These are phyloP conservation scores for Coniochaeta pulveracea DNA, from an alignment of 2,329 filamentous ascomycete genomes.

Conservation along the genomic window DNA sequence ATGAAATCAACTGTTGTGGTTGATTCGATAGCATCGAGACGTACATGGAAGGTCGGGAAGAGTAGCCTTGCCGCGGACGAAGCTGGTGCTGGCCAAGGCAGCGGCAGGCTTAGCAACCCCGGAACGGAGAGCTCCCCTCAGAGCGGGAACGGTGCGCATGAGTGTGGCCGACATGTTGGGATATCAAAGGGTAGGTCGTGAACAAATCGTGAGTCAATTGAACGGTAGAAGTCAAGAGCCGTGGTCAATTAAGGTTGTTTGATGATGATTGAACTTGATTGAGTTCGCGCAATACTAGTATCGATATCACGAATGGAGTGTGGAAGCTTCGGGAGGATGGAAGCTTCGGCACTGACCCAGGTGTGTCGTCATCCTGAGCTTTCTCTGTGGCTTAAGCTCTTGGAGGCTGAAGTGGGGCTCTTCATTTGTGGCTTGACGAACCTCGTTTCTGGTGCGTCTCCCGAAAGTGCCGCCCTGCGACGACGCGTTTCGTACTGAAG, in stretches of 20 bases:
- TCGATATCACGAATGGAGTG: too few species aligned
- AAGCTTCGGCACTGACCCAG: conserved; percentile 2
- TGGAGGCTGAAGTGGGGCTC: too few species aligned
- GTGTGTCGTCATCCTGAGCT: conserved; percentile 3
- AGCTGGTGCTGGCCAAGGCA: conserved; percentile 61
- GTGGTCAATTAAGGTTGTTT: too few species aligned
- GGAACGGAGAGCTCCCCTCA: conserved; percentile 61
- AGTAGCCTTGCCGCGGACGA: conserved; percentile 79
- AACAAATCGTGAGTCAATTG: too few species aligned
- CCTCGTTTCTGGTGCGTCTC: conserved; percentile 2
- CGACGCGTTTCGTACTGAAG: conserved; percentile 5
- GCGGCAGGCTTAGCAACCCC: conserved; percentile 49
- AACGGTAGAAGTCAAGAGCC: too few species aligned
- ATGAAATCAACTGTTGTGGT: not conserved
- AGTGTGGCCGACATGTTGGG: conserved; percentile 67
- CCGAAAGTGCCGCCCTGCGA: not conserved
- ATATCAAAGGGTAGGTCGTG: too few species aligned
- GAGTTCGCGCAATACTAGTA: too few species aligned
- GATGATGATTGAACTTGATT: too few species aligned
- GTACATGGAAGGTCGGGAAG: conserved; percentile 71
- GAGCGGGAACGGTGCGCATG: conserved; percentile 56
- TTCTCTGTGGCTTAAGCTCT: conserved; percentile 2
- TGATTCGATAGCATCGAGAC: conserved; percentile 10
- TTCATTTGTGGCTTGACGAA: not conserved
- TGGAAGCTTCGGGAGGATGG: conserved; percentile 1